These are phyloP conservation scores for Phylloporus arenicola DNA, from an alignment of 768 basidiomycete species.

Conservation along the genomic window DNA sequence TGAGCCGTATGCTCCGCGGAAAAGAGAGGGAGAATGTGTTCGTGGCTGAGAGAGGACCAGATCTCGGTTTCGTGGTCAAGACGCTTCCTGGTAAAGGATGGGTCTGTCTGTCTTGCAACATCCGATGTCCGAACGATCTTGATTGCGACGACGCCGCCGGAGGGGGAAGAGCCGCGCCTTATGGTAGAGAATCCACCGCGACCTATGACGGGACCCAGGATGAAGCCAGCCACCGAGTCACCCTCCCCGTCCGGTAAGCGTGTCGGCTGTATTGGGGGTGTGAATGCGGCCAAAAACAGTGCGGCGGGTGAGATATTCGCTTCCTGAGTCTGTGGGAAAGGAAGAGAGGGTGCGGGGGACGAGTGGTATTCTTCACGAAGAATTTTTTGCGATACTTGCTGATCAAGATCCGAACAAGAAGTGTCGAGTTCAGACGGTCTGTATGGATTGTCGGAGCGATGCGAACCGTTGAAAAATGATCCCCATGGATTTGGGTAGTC, in stretches of 20 bases:
- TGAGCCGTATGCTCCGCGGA: slow-evolving; percentile 50
- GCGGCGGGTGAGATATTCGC: slow-evolving; percentile 59
- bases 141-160: slow-evolving; percentile 71
- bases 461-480: not conserved
- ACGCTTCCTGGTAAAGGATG: slow-evolving; percentile 44
- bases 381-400: slow-evolving; percentile 17
- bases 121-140: slow-evolving; percentile 72
- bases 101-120: slow-evolving; percentile 46
- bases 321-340: slow-evolving; percentile 11
- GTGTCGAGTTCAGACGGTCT: not conserved
- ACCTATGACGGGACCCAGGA: slow-evolving; percentile 70
- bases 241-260: slow-evolving; percentile 61
- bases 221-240: slow-evolving; percentile 62
- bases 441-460: not conserved
- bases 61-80: slow-evolving; percentile 66
- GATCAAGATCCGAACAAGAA: slow-evolving; percentile 26
- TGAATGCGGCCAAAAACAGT: slow-evolving; percentile 65
- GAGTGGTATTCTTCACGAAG: slow-evolving; percentile 3
- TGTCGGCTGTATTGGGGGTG: slow-evolving; percentile 32
- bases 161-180: slow-evolving; percentile 55
- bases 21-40: slow-evolving; percentile 84
- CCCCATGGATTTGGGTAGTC: slow-evolving; percentile 10
- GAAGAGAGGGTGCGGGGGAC: not conserved
- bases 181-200: slow-evolving; percentile 81
- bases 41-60: slow-evolving; percentile 76